Evolutionary conservation across 371 early-diverging fungal genomes (phyloP).

Genomic region (Rozella allomycis): DNA sequence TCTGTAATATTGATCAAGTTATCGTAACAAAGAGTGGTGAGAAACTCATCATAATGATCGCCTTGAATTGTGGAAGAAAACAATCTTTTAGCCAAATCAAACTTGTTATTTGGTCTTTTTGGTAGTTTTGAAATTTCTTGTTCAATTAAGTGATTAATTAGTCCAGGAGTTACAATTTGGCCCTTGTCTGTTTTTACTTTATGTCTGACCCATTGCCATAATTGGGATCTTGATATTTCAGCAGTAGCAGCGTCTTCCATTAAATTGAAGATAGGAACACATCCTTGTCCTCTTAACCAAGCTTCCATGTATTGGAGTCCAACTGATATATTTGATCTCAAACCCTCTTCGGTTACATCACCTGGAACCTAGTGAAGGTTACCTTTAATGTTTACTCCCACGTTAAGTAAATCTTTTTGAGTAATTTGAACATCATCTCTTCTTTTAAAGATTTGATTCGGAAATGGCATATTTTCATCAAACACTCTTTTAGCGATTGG

Average conservation of each 20-base stretch:
- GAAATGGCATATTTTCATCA: conserved; percentile 77
- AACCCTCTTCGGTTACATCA: conserved; percentile 61
- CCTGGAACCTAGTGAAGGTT: too few species aligned
- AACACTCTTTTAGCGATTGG: conserved; percentile 65
- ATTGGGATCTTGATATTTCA: conserved; percentile 85
- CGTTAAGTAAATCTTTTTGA: conserved; percentile 58
- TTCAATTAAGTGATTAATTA: conserved; percentile 45
- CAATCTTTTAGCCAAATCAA: conserved; percentile 47
- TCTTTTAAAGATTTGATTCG: conserved; percentile 76
- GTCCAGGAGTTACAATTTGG: conserved; percentile 44
- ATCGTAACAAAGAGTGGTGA: conserved; percentile 62
- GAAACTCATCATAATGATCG: conserved; percentile 66
- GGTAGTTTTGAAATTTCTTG: conserved; percentile 55
- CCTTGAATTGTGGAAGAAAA: conserved; percentile 58
- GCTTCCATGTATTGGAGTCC: conserved; percentile 82
- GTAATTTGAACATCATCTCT: conserved; percentile 72
- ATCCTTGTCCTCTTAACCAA: conserved; percentile 82
- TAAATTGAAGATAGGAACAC: conserved; percentile 86
- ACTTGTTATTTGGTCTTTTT: conserved; percentile 43
- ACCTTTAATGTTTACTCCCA: conserved; percentile 44
- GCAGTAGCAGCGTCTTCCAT: conserved; percentile 96
- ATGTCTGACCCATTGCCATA: conserved; percentile 91
- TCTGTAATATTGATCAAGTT: conserved; percentile 9
- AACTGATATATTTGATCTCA: conserved; percentile 73
- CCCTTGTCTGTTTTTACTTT: conserved; percentile 58